Base-by-base conservation (phyloP, 177 flowering plant species). In the Vitis hybrid region DNA sequence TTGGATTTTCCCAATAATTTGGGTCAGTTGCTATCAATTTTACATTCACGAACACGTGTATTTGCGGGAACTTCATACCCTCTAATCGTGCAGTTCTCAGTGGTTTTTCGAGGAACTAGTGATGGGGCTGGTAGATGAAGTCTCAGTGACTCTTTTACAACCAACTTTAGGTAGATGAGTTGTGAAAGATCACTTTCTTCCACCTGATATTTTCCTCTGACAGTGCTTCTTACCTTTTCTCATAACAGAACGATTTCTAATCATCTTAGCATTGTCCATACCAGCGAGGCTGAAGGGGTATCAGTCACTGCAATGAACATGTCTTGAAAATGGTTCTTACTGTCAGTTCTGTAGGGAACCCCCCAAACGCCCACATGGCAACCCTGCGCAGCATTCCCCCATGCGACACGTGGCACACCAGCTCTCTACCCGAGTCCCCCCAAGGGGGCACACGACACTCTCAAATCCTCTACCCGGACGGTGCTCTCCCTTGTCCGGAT, bases 221-320 rank as follows among this genome's bases (percentile, higher is more conserved):
- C 30, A 6, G 59, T 14, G 12, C 17, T 56, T 58, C 76, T 52
- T 14, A 77, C 76, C 52, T 80, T 76, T 4, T 48, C 50, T 70
- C 80, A 80, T 66, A 2, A 67, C n/a, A 15, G 21, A 45, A 23
- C 79, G 83, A 57, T 75, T 67, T 34, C 11, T 78, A 1, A 75
- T 73, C 17, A 78, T 75, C 62, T 77, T 76, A 14, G 81, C 26
- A 80, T 72, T 15, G 72, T 58, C 80, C 83, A 75, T 9, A 65
- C 61, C 1, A 80, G 2, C 1, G 73, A 56, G 3, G 70, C 67
- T 23, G 83, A 8, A n/a, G 75, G 13, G 1, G 81, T 72, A 59
- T 75, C 77, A 2, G 71, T 78, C 48, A 77, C 83, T 18, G 81
- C 79, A 15, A 70, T 54, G 70, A 80, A 80, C 59, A 80, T 57